A percentile compares a stretch with the other conserved stretches of the same genome.
Evolutionary conservation across 2,329 filamentous ascomycete species (phyloP).

Genomic region (Talaromyces albobiverticillius): DNA sequence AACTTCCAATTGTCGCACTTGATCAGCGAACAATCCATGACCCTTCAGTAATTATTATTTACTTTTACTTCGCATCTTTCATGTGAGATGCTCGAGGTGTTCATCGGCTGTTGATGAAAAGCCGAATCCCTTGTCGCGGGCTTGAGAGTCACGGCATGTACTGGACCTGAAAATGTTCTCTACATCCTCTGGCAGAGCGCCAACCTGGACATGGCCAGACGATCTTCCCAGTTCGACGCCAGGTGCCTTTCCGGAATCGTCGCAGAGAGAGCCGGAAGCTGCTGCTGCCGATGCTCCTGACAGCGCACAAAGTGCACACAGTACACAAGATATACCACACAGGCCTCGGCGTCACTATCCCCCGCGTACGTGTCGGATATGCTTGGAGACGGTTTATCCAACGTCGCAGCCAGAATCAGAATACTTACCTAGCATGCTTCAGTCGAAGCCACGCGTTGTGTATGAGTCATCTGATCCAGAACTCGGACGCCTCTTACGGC

Average conservation of each 20-base stretch:
- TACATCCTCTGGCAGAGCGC: not conserved
- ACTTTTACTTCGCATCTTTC: not conserved
- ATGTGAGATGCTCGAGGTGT: not conserved
- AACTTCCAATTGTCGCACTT: no score
- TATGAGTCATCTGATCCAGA: conserved; percentile 74
- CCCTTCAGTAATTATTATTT: not conserved
- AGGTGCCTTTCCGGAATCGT: conserved; percentile 3
- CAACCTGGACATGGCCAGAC: conserved; percentile 16
- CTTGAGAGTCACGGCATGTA: not conserved
- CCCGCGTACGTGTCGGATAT: conserved; percentile 81
- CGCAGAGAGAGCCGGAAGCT: conserved; percentile 12
- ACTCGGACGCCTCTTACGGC: conserved; percentile 75
- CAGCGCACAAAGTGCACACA: conserved; percentile 20
- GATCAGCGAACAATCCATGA: not conserved
- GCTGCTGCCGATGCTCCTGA: conserved; percentile 13
- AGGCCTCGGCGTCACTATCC: conserved; percentile 56
- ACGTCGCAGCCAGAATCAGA: conserved; percentile 57
- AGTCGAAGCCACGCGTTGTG: conserved; percentile 55
- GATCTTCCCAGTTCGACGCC: conserved; percentile 6
- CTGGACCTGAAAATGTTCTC: not conserved
- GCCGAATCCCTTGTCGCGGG: not conserved
- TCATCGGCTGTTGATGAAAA: not conserved
- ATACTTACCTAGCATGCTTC: conserved; percentile 55
- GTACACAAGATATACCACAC: conserved; percentile 8
- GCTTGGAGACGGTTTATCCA: conserved; percentile 68